Percentiles rank a stretch among this genome's conserved stretches.
Conservation (phyloP, 805 yeast genomes). For the Isabelozyma pseudorhagii region DNA sequence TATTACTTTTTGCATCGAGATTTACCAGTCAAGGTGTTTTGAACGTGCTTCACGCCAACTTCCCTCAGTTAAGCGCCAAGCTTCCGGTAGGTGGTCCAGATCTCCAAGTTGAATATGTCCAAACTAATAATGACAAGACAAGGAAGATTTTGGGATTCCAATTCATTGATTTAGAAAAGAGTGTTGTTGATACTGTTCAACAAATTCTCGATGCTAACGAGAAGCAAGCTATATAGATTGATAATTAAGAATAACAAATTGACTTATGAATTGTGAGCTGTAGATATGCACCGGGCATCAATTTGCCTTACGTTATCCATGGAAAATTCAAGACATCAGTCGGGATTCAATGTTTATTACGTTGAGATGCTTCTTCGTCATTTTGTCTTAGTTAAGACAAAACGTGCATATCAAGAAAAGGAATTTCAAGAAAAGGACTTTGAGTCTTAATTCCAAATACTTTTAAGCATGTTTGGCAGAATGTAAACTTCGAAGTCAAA, state of each 20-base stretch:
- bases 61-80: constrained; percentile 9
- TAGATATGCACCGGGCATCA: too few species aligned
- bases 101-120: constrained; percentile 9
- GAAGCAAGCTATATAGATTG: not conserved
- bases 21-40: constrained; percentile 18
- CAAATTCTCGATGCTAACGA: constrained; percentile 12
- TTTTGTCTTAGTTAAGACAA: too few species aligned
- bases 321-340: too few species aligned
- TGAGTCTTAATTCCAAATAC: too few species aligned
- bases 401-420: too few species aligned
- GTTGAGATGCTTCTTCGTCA: too few species aligned
- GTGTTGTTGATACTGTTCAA: constrained; percentile 21
- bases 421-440: too few species aligned
- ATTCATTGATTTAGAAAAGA: constrained; percentile 17
- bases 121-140: constrained; percentile 12
- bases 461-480: not conserved
- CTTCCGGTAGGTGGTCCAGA: constrained; percentile 2
- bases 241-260: too few species aligned
- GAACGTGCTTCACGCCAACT: constrained; percentile 16
- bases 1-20: constrained; percentile 20
- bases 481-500: not conserved
- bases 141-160: constrained; percentile 17
- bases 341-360: too few species aligned
- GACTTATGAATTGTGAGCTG: too few species aligned
- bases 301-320: too few species aligned